Conservation (phyloP, 306 rosid genomes). For the Aeschynomene evenia region DNA sequence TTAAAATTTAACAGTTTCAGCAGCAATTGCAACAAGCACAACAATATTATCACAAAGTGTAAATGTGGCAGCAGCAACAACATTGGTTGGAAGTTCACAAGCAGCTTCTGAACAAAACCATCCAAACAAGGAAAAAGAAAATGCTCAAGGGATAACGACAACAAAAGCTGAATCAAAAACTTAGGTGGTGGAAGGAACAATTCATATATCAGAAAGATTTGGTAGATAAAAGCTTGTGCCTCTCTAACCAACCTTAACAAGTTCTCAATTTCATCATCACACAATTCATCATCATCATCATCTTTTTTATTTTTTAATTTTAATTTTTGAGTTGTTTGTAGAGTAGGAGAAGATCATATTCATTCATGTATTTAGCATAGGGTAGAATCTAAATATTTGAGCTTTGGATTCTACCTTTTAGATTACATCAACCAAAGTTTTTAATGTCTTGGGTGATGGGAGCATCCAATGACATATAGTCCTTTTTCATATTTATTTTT, state of each 20-base stretch:
- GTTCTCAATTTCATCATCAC: conserved; percentile 35
- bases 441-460: conserved; percentile 57
- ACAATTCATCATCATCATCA: conserved; percentile 31
- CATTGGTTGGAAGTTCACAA: conserved; percentile 39
- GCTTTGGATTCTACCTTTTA: conserved; percentile 84
- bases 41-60: conserved; percentile 2
- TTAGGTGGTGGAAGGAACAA: neutral
- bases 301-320: neutral
- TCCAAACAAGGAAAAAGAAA: conserved; percentile 30
- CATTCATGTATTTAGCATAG: conserved; percentile 50
- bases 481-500: conserved; percentile 21
- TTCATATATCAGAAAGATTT: neutral
- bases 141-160: conserved; percentile 41
- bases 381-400: conserved; percentile 52
- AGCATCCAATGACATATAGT: conserved; percentile 79
- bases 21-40: conserved; percentile 15
- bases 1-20: conserved; percentile 43
- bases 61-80: conserved; percentile 22
- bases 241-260: conserved; percentile 40
- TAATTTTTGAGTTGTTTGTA: conserved; percentile 38
- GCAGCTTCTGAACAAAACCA: conserved; percentile 58
- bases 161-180: conserved; percentile 33
- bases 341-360: conserved; percentile 51
- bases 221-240: conserved; percentile 31
- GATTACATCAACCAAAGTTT: conserved; percentile 50